Evolutionary conservation across 768 basidiomycete genomes (phyloP), one percentile per base, ranked within the genome.

Genomic region (Collybiopsis luxurians): DNA sequence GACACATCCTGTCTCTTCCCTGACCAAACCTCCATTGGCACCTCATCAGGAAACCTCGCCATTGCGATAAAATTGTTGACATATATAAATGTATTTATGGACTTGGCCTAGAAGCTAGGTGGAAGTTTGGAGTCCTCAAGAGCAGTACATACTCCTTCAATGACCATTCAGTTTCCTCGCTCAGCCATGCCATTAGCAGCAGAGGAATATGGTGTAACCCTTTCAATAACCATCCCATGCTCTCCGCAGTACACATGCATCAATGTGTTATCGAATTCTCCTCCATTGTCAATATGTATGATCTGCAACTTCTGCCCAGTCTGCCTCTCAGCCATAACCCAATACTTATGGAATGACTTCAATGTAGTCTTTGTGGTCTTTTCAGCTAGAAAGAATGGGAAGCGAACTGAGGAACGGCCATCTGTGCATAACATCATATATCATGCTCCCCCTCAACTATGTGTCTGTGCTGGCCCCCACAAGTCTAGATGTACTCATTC

Each of bases 131-230:
- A n/a, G n/a, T n/a, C n/a, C n/a, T n/a, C 7, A 11, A 24, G 21
- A 2, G 28, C 17, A 1, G 45, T 47, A 13, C 64, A 53, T 0
- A 57, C 55, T 0, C 60, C 53, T 31, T 71, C 66, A 3, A 64
- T 44, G 0, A 69, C 46, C 0, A 60, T 67, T 0, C 55, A 38
- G 43, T 69, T 71, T 1, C 59, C 54, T 0, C 59, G 59, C 36
- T 71, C 66, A 0, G 64, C 64, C 2, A 69, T 48, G 0, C 71
- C 67, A 26, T 71, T 69, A 13, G 66, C 64, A n/a, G 67, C 44
- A 9, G 64, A 68, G 1, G 64, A 64, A 44, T 67, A 38, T 1
- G 63, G 69, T 9, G 54, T 55, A 30, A 63, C 63, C n/a, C 42
- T 61, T 60, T 64, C 56, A 27, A 46, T 60, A 2, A 17, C 24